A percentile compares a stretch with the other conserved stretches of the same genome.
Conservation (phyloP, 2,329 filamentous ascomycete species). For the Zelopaecilomyces penicillatus region DNA sequence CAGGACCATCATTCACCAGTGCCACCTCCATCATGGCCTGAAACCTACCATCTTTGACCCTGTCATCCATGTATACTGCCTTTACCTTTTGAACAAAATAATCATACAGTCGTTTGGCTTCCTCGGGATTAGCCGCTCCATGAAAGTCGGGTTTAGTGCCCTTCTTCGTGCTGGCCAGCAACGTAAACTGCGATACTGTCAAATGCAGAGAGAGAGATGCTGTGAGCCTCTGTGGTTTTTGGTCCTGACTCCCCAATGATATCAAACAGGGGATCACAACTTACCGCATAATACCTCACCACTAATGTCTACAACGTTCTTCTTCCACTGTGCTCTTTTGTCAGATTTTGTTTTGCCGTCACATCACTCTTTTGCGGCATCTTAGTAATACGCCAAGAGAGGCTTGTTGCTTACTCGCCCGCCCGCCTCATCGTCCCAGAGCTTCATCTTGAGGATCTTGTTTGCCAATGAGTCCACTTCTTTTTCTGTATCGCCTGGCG, state of each 20-base stretch:
- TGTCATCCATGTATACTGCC: slow-evolving; percentile 60
- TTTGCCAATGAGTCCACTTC: slow-evolving; percentile 75
- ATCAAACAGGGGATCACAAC: slow-evolving; percentile 5
- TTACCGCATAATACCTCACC: slow-evolving; percentile 92
- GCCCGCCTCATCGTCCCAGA: slow-evolving; percentile 80
- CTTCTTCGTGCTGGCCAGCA: slow-evolving; percentile 89
- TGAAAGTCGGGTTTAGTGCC: slow-evolving; percentile 95
- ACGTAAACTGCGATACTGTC: slow-evolving; percentile 90
- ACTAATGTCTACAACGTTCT: slow-evolving; percentile 74
- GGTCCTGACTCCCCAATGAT: background rate
- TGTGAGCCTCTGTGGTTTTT: too few species aligned
- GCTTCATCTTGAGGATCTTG: slow-evolving; percentile 80
- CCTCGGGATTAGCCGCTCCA: slow-evolving; percentile 68
- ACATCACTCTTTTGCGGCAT: background rate
- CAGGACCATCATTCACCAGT: slow-evolving; percentile 75
- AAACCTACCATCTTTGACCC: slow-evolving; percentile 91
- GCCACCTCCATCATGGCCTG: slow-evolving; percentile 99
- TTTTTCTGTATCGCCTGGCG: slow-evolving; percentile 80
- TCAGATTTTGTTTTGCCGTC: slow-evolving; percentile 4
- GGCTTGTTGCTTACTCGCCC: slow-evolving; percentile 45
- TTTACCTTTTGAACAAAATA: slow-evolving; percentile 72
- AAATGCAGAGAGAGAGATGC: background rate
- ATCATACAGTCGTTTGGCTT: slow-evolving; percentile 75
- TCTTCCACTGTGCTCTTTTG: slow-evolving; percentile 64
- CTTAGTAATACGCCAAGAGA: background rate